Evolutionary conservation across 2,329 filamentous ascomycete species (phyloP).

Genomic region (Aspergillus sp.): DNA sequence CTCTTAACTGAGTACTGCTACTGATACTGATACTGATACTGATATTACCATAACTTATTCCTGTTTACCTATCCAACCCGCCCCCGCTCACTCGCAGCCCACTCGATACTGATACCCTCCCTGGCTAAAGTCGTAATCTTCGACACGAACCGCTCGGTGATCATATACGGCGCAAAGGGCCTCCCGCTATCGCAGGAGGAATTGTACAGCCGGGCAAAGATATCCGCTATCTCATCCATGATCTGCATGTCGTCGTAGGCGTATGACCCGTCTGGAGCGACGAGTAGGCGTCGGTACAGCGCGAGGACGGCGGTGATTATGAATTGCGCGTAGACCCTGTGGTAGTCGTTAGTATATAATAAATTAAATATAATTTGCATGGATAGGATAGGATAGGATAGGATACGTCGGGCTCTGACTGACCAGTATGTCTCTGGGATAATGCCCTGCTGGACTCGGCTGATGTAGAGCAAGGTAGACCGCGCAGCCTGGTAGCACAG

Average conservation of each 20-base stretch:
- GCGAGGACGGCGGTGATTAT: slow-evolving; percentile 6
- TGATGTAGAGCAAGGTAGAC: slow-evolving; percentile 23
- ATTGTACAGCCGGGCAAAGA: background rate
- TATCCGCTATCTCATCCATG: background rate
- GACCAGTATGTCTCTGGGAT: background rate
- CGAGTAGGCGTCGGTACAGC: background rate
- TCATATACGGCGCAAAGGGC: background rate
- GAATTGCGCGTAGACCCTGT: slow-evolving; percentile 9
- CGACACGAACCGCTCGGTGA: background rate
- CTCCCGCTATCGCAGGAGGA: background rate
- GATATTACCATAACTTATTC: no score
- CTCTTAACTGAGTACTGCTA: no score
- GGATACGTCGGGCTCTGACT: no score
- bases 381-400: background rate
- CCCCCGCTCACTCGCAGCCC: no score
- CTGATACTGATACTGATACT: no score
- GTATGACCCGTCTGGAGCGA: background rate
- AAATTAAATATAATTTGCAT: background rate
- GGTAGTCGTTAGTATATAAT: background rate
- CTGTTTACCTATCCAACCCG: no score
- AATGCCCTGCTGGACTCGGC: background rate
- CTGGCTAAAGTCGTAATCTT: background rate
- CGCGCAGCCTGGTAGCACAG: slow-evolving; percentile 25
- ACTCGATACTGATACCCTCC: background rate
- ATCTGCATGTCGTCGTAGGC: background rate